A percentile compares a stretch with the other conserved stretches of the same genome.
Conservation (phyloP, 176 grass and related monocot species). For the Urochloa ruziziensis region DNA sequence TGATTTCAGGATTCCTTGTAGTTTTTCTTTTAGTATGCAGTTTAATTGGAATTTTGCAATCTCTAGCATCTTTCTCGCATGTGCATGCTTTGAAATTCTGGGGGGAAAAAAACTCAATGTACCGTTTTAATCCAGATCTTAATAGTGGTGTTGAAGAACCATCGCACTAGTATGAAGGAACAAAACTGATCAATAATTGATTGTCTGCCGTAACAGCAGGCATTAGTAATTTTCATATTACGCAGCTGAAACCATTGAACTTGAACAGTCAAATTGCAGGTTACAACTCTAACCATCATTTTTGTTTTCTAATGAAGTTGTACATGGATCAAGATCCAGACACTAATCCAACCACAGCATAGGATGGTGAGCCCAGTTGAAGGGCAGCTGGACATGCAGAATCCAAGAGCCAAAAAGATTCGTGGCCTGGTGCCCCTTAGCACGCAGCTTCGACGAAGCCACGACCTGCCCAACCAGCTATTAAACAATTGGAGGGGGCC, state of each 20-base stretch:
- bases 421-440: background rate
- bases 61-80: background rate
- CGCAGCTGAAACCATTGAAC: background rate
- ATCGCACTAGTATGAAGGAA: background rate
- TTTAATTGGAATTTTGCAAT: background rate
- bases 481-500: slow-evolving; percentile 25
- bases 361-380: slow-evolving; percentile 8
- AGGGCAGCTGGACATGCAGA: slow-evolving; percentile 11
- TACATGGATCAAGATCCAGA: slow-evolving; percentile 7
- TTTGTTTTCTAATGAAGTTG: slow-evolving; percentile 11
- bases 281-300: background rate
- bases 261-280: background rate
- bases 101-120: background rate
- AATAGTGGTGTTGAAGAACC: background rate
- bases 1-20: background rate
- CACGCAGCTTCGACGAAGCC: slow-evolving; percentile 1
- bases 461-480: background rate
- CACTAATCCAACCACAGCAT: background rate
- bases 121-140: background rate
- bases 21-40: background rate
- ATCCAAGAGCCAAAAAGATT: slow-evolving; percentile 32
- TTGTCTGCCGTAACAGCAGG: background rate
- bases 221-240: background rate
- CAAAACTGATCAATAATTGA: background rate
- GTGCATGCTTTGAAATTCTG: background rate